These are phyloP conservation scores for Myxozyma neglecta DNA, from an alignment of 805 yeast genomes.

Conservation along the genomic window DNA sequence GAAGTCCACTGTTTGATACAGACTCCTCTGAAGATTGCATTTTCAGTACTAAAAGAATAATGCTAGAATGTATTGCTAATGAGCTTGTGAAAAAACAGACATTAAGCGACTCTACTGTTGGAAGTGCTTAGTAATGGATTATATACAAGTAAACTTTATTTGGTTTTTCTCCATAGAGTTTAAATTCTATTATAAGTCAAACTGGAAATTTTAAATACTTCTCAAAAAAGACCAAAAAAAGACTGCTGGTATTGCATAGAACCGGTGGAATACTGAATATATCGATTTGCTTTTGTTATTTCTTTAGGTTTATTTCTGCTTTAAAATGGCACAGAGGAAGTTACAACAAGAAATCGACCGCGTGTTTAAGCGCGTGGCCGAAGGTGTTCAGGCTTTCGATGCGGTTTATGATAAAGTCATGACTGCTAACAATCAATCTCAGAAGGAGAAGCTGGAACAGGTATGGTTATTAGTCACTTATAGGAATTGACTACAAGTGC, in stretches of 20 bases:
- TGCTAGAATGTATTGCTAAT: too few species aligned
- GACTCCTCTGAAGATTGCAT: too few species aligned
- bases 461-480: conserved; percentile 14
- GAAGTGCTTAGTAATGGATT: too few species aligned
- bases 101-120: too few species aligned
- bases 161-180: too few species aligned
- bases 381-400: conserved; percentile 85
- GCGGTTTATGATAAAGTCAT: conserved; percentile 81
- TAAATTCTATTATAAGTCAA: not conserved
- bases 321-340: conserved; percentile 50
- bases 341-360: conserved; percentile 75
- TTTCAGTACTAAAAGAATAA: too few species aligned
- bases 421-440: conserved; percentile 77
- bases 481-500: not conserved
- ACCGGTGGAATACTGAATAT: not conserved
- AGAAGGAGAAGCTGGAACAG: conserved; percentile 88
- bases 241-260: too few species aligned
- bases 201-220: not conserved
- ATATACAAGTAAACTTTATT: too few species aligned
- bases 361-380: conserved; percentile 85
- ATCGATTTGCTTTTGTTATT: too few species aligned
- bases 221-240: not conserved
- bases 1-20: too few species aligned
- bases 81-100: too few species aligned
- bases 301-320: not conserved